Evolutionary conservation across 352 stramenopile genomes (phyloP).

Genomic region (Elongisporangium prolatum): DNA sequence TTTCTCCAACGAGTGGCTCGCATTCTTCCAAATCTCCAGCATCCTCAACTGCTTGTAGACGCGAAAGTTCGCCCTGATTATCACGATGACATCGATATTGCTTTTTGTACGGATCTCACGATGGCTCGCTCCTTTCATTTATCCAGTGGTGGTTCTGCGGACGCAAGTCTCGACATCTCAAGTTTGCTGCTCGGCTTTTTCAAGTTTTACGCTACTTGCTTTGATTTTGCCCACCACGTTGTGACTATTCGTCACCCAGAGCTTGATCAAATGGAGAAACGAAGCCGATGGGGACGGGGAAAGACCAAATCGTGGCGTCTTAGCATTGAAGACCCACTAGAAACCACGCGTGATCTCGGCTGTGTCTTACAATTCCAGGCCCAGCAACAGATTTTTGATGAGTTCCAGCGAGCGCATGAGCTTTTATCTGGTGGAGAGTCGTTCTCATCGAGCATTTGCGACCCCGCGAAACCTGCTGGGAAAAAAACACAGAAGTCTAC

Average conservation of each 20-base stretch:
- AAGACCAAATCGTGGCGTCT: slow-evolving; percentile 76
- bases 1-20: slow-evolving; percentile 88
- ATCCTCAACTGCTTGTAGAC: slow-evolving; percentile 41
- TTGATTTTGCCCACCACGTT: slow-evolving; percentile 94
- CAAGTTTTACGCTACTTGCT: slow-evolving; percentile 94
- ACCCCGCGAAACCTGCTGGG: neutral
- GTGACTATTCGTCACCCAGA: slow-evolving; percentile 85
- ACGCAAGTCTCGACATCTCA: neutral
- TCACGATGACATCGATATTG: slow-evolving; percentile 62
- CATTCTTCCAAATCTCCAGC: slow-evolving; percentile 95
- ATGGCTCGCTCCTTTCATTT: slow-evolving; percentile 40
- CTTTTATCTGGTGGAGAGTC: slow-evolving; percentile 28
- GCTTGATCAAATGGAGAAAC: slow-evolving; percentile 24
- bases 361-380: slow-evolving; percentile 65
- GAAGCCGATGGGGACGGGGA: slow-evolving; percentile 28
- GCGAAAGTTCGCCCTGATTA: slow-evolving; percentile 25
- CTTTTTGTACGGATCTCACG: slow-evolving; percentile 54
- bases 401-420: slow-evolving; percentile 54
- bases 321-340: slow-evolving; percentile 84
- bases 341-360: slow-evolving; percentile 72
- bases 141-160: slow-evolving; percentile 24
- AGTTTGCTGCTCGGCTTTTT: slow-evolving; percentile 94
- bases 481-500: neutral
- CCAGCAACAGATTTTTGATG: slow-evolving; percentile 56
- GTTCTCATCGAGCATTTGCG: neutral